Conservation (phyloP, 768 basidiomycete genomes). For the Lyophyllum decastes region DNA sequence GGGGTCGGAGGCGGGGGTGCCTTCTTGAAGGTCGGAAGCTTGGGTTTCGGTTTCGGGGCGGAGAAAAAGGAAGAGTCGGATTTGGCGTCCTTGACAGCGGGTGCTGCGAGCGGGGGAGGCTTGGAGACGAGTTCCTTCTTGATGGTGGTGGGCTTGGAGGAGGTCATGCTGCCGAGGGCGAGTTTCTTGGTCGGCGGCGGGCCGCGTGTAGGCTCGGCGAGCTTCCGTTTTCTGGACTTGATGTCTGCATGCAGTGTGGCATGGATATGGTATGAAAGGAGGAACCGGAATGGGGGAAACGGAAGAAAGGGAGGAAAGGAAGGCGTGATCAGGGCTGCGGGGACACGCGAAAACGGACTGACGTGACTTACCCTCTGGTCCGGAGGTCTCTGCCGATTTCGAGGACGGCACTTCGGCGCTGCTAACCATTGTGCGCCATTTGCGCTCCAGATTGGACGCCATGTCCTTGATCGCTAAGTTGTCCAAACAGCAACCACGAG, state of each 20-base stretch:
- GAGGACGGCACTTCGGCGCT: constrained; percentile 31
- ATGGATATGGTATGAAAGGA: background rate
- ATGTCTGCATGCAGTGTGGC: constrained; percentile 41
- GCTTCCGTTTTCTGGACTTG: constrained; percentile 77
- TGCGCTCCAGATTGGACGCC: constrained; percentile 84
- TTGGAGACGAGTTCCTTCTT: constrained; percentile 56
- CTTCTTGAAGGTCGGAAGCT: constrained; percentile 86
- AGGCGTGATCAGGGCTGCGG: constrained; percentile 19
- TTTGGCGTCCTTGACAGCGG: constrained; percentile 71
- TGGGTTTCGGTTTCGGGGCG: constrained; percentile 80
- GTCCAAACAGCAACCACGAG: too few relatives aligned
- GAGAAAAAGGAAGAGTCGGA: constrained; percentile 90
- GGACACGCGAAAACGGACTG: constrained; percentile 34
- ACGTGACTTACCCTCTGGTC: constrained; percentile 74
- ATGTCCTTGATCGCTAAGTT: constrained; percentile 85
- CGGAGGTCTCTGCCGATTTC: constrained; percentile 47
- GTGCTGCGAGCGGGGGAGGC: constrained; percentile 17
- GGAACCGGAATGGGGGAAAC: background rate
- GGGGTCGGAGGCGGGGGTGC: constrained; percentile 45
- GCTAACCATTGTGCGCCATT: constrained; percentile 70
- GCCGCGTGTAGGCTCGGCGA: constrained; percentile 42
- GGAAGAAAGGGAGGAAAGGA: background rate
- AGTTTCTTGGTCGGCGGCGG: constrained; percentile 67
- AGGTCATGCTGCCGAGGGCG: constrained; percentile 48
- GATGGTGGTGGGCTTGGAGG: constrained; percentile 42